Conservation (phyloP, 345 rosid genomes). For the Lumnitzera littorea region DNA sequence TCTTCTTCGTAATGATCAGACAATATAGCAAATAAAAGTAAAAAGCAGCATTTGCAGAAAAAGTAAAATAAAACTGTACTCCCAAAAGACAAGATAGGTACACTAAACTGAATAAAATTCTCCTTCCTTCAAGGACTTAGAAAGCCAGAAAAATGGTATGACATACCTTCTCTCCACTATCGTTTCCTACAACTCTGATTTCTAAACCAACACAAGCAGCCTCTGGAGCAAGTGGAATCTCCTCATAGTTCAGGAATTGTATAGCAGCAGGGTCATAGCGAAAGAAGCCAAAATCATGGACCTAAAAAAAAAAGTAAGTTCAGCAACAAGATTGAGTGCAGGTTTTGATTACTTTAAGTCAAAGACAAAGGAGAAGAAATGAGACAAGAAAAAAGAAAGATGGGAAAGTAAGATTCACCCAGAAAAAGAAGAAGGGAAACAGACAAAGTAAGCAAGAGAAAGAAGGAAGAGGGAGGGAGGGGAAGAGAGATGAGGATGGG, state of each 20-base stretch:
- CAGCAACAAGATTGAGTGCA: too few relatives aligned
- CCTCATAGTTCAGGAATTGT: slow-evolving; percentile 77
- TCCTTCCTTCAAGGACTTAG: not conserved
- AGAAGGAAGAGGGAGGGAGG: too few relatives aligned
- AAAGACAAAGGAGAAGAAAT: too few relatives aligned
- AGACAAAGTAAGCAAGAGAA: too few relatives aligned
- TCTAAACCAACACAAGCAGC: slow-evolving; percentile 92
- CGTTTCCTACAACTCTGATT: slow-evolving; percentile 95
- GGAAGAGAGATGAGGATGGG: too few relatives aligned
- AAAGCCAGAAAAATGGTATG: slow-evolving; percentile 1
- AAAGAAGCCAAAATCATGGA: slow-evolving; percentile 98
- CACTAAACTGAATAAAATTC: not conserved
- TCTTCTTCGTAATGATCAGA: too few relatives aligned
- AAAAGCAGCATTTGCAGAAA: too few relatives aligned
- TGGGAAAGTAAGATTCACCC: too few relatives aligned
- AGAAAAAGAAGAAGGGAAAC: too few relatives aligned
- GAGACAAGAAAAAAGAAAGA: too few relatives aligned
- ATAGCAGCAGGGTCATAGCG: slow-evolving; percentile 70
- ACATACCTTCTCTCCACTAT: slow-evolving; percentile 91
- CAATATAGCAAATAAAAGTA: too few relatives aligned
- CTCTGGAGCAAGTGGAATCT: slow-evolving; percentile 94
- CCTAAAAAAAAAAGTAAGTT: slow-evolving; percentile 26
- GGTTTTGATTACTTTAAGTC: too few relatives aligned
- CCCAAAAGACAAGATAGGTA: not conserved
- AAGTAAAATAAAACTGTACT: not conserved